Percentiles rank a stretch among this genome's conserved stretches.
Evolutionary conservation across 2,329 filamentous ascomycete genomes (phyloP).

Genomic region (Cadophora luteo-olivacea): DNA sequence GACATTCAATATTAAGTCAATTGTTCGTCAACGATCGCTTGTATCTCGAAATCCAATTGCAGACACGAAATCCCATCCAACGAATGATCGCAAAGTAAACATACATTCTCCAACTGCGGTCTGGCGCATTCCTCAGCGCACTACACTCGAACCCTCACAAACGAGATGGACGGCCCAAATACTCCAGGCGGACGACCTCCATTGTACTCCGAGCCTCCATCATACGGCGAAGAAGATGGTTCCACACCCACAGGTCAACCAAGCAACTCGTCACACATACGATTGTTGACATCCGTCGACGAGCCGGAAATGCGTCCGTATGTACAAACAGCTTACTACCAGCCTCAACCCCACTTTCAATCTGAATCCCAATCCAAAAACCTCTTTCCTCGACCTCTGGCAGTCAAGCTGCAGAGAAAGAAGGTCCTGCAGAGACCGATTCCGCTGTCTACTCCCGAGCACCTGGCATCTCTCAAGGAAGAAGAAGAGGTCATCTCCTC

Average conservation of each 20-base stretch:
- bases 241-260: constrained; percentile 51
- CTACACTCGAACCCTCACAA: constrained; percentile 8
- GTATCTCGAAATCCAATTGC: neutral
- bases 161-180: constrained; percentile 49
- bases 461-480: constrained; percentile 47
- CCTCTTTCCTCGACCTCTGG: constrained; percentile 12
- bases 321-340: constrained; percentile 49
- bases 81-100: constrained; percentile 32
- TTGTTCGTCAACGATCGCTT: neutral
- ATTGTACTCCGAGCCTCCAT: constrained; percentile 60
- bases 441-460: constrained; percentile 46
- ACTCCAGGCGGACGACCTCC: constrained; percentile 60
- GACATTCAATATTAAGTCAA: neutral
- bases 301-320: constrained; percentile 57
- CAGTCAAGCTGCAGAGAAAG: constrained; percentile 30
- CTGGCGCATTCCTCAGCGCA: constrained; percentile 33
- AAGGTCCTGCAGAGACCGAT: constrained; percentile 12
- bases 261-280: constrained; percentile 58
- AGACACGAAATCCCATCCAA: neutral
- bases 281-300: constrained; percentile 68
- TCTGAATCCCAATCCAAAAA: constrained; percentile 6
- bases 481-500: constrained; percentile 48
- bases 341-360: neutral
- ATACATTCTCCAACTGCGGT: constrained; percentile 18
- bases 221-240: constrained; percentile 60